Evolutionary conservation across 345 rosid species (phyloP).

Genomic region (Aethionema arabicum): DNA sequence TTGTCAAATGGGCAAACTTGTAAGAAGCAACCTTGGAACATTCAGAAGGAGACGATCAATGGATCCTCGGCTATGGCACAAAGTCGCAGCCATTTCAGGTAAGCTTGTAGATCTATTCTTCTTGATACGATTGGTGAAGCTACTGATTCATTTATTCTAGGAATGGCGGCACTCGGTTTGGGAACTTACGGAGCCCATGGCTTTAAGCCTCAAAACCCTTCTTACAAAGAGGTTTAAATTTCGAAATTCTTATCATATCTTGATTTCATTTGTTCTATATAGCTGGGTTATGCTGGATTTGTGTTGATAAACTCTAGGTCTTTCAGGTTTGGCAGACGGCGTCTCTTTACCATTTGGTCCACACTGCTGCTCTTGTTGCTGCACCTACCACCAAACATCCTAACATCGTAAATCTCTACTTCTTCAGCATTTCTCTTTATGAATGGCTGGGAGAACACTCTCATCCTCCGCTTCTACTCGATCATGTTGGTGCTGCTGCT

Average conservation of each 20-base stretch:
- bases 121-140: neutral
- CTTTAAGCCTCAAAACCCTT: conserved; percentile 76
- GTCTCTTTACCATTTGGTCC: conserved; percentile 87
- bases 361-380: conserved; percentile 82
- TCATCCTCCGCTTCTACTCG: neutral
- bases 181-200: conserved; percentile 88
- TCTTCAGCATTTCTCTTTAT: neutral
- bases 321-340: conserved; percentile 92
- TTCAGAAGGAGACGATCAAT: conserved; percentile 40
- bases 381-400: conserved; percentile 76
- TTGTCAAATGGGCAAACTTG: conserved; percentile 29
- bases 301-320: neutral
- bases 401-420: conserved; percentile 49
- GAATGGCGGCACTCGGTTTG: conserved; percentile 82
- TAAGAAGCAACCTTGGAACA: conserved; percentile 28
- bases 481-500: neutral
- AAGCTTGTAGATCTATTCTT: conserved; percentile 17
- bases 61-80: conserved; percentile 81
- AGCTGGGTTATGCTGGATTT: conserved; percentile 4
- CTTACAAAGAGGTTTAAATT: conserved; percentile 66
- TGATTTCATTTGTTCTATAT: neutral
- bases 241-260: neutral
- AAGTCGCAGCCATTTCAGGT: conserved; percentile 88
- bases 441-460: neutral
- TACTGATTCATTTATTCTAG: conserved; percentile 37